phyloP scores from a whole-genome alignment of 2,329 filamentous ascomycete species.

The Pseudocercospora pini-densiflorae region DNA sequence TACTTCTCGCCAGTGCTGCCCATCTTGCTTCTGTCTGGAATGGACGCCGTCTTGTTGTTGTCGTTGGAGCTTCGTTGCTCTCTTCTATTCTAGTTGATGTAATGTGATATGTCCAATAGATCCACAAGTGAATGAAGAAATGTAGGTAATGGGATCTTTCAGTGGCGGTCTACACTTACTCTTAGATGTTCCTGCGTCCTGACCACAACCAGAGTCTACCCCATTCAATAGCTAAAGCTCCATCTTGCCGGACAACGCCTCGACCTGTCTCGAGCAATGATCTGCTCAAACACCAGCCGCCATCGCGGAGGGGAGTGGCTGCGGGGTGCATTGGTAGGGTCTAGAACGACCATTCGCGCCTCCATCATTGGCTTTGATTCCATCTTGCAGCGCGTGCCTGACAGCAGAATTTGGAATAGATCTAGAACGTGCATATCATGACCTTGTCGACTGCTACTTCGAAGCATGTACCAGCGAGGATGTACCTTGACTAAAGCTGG shows the following conservation, averaged over 20 bases:
- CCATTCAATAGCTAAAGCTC: constrained; percentile 23
- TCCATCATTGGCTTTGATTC: constrained; percentile 10
- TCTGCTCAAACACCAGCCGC: constrained; percentile 13
- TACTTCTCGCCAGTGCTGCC: constrained; percentile 25
- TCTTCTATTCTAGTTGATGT: constrained; percentile 11
- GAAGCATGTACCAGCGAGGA: constrained; percentile 12
- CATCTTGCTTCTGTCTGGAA: constrained; percentile 18
- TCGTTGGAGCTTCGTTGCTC: constrained; percentile 10
- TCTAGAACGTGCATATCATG: constrained; percentile 12
- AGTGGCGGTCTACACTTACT: not conserved
- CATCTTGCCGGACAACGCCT: constrained; percentile 28
- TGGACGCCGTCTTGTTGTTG: not conserved
- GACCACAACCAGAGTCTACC: constrained; percentile 12
- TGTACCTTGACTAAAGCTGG: constrained; percentile 12
- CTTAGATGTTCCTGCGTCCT: constrained; percentile 1
- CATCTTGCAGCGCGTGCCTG: constrained; percentile 8
- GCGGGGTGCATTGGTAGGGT: constrained; percentile 28
- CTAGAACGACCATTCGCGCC: constrained; percentile 19
- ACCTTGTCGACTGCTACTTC: constrained; percentile 11
- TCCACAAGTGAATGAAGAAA: not conserved
- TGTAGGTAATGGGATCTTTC: not conserved
- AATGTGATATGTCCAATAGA: not conserved
- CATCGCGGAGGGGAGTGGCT: constrained; percentile 16
- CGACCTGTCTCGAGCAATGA: constrained; percentile 21
- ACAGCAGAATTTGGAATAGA: constrained; percentile 27